Conservation (phyloP, 129 eudicot genomes). For the Centaurea solstitialis region DNA sequence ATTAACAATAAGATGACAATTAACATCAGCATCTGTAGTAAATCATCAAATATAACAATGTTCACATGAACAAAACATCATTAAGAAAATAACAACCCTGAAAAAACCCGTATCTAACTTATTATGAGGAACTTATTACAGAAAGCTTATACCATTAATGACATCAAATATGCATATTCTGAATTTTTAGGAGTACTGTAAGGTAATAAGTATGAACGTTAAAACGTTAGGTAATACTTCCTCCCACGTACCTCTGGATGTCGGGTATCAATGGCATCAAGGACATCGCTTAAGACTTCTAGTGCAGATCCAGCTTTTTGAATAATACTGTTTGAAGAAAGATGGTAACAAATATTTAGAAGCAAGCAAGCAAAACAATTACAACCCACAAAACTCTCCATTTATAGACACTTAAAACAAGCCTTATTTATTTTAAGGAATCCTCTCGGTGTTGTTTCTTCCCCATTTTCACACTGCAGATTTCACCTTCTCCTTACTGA, state of each 20-base stretch:
- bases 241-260: conserved; percentile 65
- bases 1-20: conserved; percentile 12
- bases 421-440: not conserved
- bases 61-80: not conserved
- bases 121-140: not conserved
- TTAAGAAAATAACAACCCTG: not conserved
- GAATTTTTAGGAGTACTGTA: conserved; percentile 11
- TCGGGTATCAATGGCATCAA: conserved; percentile 72
- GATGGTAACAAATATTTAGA: not conserved
- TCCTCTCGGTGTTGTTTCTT: not conserved
- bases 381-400: not conserved
- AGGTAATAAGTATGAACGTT: not conserved
- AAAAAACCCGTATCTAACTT: not conserved
- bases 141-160: not conserved
- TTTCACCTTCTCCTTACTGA: no score
- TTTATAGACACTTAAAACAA: not conserved
- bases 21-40: conserved; percentile 8
- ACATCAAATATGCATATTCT: conserved; percentile 3
- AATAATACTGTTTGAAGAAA: conserved; percentile 56
- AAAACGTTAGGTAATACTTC: not conserved
- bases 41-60: conserved; percentile 1
- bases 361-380: not conserved
- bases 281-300: conserved; percentile 91
- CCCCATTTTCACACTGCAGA: not conserved
- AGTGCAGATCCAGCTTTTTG: conserved; percentile 86